A percentile compares a stretch with the other conserved stretches of the same genome.
Evolutionary conservation across 306 rosid species (phyloP).

Genomic region (Vigna mungo): DNA sequence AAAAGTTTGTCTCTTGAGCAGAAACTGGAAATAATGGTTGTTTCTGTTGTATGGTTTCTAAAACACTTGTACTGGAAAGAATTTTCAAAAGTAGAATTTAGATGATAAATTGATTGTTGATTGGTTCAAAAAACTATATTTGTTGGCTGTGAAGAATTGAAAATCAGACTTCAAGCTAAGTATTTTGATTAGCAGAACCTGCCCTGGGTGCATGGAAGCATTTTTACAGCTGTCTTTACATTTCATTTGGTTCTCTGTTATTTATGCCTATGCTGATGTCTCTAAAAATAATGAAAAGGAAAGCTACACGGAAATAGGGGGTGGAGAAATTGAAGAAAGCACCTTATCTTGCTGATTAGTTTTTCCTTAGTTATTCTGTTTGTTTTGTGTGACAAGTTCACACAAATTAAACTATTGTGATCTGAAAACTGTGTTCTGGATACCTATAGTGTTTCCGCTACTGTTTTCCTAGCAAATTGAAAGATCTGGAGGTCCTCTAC

Average conservation of each 20-base stretch:
- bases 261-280: not conserved
- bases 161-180: not conserved
- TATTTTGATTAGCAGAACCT: no score
- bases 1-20: no score
- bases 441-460: constrained; percentile 20
- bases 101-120: not conserved
- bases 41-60: not conserved
- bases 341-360: constrained; percentile 15
- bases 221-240: not conserved
- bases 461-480: constrained; percentile 19
- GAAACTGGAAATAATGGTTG: not conserved
- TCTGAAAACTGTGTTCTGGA: not conserved
- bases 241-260: not conserved
- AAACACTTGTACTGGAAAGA: no score
- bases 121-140: no score
- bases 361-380: not conserved
- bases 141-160: not conserved
- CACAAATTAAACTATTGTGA: not conserved
- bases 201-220: not conserved
- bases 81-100: not conserved
- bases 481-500: constrained; percentile 4
- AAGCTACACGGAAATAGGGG: not conserved
- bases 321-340: not conserved
- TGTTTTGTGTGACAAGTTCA: constrained; percentile 30
- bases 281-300: not conserved